Conservation (phyloP, 1,284 basidiomycete genomes). For the Cutaneotrichosporon sp. region DNA sequence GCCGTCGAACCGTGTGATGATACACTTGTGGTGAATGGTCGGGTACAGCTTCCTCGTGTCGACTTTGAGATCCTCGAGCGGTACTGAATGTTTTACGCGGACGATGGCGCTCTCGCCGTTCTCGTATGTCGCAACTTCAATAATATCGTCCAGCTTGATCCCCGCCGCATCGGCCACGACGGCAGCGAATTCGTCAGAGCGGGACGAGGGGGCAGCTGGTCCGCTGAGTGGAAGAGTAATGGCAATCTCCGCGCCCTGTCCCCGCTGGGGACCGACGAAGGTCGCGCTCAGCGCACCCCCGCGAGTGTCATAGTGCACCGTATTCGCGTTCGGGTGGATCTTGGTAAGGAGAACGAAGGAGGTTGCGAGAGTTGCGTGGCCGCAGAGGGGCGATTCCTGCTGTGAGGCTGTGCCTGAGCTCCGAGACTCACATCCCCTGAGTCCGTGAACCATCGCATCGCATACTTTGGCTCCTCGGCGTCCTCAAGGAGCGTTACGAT, state of each 20-base stretch:
- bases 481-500: slow-evolving; percentile 7
- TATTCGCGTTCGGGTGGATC: slow-evolving; percentile 19
- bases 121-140: background rate
- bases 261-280: background rate
- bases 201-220: background rate
- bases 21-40: background rate
- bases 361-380: slow-evolving; percentile 37
- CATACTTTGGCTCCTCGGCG: slow-evolving; percentile 6
- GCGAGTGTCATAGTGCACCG: slow-evolving; percentile 24
- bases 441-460: slow-evolving; percentile 33
- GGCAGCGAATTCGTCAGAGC: background rate
- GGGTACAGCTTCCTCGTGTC: background rate
- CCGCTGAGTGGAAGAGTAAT: background rate
- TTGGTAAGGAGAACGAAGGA: slow-evolving; percentile 14
- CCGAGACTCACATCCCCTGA: slow-evolving; percentile 20
- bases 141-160: background rate
- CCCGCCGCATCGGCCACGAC: background rate
- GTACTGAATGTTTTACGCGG: background rate
- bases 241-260: background rate
- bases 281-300: slow-evolving; percentile 24
- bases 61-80: slow-evolving; percentile 1
- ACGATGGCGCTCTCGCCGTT: background rate
- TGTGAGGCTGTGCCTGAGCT: background rate
- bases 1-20: slow-evolving; percentile 8
- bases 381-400: slow-evolving; percentile 37